Evolutionary conservation across 306 rosid genomes (phyloP).

Genomic region (Ziziphus jujuba): DNA sequence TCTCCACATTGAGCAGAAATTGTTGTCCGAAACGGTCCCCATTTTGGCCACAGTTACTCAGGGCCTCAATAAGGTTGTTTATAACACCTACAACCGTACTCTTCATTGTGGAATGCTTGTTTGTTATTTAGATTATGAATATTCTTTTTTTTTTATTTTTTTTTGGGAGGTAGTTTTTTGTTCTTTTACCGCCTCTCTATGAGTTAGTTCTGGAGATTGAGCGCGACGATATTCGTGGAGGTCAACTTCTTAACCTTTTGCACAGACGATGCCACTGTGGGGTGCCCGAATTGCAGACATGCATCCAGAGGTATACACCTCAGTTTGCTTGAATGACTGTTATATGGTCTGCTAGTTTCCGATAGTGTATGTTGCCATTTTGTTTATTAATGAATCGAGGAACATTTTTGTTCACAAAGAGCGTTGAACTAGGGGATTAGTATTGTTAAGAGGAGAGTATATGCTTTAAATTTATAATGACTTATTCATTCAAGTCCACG

Average conservation of each 20-base stretch:
- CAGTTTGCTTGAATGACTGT: not conserved
- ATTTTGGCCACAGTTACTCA: constrained; percentile 84
- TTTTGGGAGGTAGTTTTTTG: constrained; percentile 56
- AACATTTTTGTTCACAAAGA: not conserved
- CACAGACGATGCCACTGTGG: constrained; percentile 94
- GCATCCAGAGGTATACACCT: constrained; percentile 74
- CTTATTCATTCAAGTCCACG: not conserved
- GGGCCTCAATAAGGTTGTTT: constrained; percentile 85
- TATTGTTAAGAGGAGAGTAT: not conserved
- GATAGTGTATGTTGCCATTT: not conserved
- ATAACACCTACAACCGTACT: not conserved
- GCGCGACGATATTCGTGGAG: constrained; percentile 79
- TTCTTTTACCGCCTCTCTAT: constrained; percentile 81
- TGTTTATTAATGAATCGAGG: not conserved
- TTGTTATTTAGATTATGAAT: not conserved
- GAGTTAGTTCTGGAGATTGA: constrained; percentile 84
- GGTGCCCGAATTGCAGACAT: constrained; percentile 93
- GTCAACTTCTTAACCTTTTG: constrained; percentile 84
- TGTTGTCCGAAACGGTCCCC: constrained; percentile 79
- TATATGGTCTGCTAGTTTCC: not conserved
- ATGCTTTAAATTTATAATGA: not conserved
- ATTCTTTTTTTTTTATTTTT: not conserved
- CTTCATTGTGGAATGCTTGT: not conserved
- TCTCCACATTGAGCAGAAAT: constrained; percentile 81
- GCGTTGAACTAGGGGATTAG: not conserved